Evolutionary conservation across 2,329 filamentous ascomycete genomes (phyloP).

Genomic region (Ophiostoma quercus): DNA sequence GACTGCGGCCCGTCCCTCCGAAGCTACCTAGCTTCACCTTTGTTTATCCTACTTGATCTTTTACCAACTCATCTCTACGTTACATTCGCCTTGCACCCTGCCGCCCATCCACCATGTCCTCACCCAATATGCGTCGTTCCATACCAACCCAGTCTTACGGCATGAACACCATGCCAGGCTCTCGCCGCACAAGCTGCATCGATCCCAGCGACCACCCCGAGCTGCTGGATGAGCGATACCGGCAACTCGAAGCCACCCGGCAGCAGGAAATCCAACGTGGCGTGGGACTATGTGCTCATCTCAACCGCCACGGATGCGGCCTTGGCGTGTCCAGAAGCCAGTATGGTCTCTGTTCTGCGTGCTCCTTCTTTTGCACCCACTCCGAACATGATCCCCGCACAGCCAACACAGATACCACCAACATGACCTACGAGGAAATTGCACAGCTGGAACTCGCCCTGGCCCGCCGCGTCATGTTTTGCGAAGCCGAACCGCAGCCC

Average conservation of each 20-base stretch:
- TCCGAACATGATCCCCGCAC: background rate
- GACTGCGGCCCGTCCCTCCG: slow-evolving; percentile 1
- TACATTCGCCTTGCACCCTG: background rate
- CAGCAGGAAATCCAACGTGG: background rate
- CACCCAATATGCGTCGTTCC: background rate
- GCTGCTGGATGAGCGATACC: background rate
- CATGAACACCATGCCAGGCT: background rate
- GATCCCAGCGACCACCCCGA: background rate
- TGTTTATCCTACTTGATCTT: background rate
- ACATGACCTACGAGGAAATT: background rate
- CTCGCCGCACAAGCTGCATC: background rate
- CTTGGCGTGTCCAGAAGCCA: background rate
- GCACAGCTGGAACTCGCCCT: background rate
- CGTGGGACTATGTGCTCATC: background rate
- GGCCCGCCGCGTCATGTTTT: slow-evolving; percentile 2
- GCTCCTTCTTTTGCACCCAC: slow-evolving; percentile 2
- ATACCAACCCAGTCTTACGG: background rate
- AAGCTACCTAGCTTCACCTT: background rate
- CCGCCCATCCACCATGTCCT: background rate
- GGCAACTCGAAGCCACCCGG: background rate
- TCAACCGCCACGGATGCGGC: slow-evolving; percentile 8
- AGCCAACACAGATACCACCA: slow-evolving; percentile 4
- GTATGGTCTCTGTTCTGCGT: background rate
- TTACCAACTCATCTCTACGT: background rate
- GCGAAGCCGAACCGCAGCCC: background rate